Base-by-base conservation (phyloP, 768 basidiomycete genomes). In the Pleurotus tuber-regium region DNA sequence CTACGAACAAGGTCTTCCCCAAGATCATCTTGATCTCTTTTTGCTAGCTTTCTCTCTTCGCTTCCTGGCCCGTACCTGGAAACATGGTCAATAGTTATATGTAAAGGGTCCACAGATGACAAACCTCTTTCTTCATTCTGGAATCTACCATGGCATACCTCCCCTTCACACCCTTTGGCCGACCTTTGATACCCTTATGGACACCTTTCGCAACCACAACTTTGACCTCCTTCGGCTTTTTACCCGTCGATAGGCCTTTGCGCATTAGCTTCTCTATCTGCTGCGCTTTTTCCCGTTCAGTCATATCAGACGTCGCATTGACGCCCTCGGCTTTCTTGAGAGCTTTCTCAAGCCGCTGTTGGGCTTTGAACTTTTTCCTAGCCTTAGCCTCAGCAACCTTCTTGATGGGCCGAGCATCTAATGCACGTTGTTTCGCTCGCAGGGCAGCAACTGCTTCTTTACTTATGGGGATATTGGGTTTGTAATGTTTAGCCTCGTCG, bases 301-400 rank as follows among this genome's bases (percentile, higher is more conserved):
- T 86, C 70, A 98, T 82, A 61, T 98, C 96, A 7, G 83, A 72
- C 3, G 89, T 93, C 35, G 87, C 78, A 60, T 89, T 90, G 54
- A 98, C 84, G 42, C 92, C 93, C 62, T 98, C 93, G 2, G 95
- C 97, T 70, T 94, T 98, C 74, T 92, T 96, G 80, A 92, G 82
- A 8, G 92, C 90, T 67, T 92, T 96, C 61, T 95, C 92, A 10
- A 98, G 70, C 41, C 85, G 78, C 58, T 89, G 88, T 10, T 80
- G 77, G 9, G 94, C 92, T 69, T 86, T 92, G 64, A 91, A 72
- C 72, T 98, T 98, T 72, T 99, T 99, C 55, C 97, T 82, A 24
- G 92, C 94, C 68, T 98, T 98, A 11, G 97, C 97, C 70, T 98
- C 97, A 7, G 96, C 97, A 5, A 98, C 82, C 76, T 99, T 99